Conservation (phyloP, 2,329 filamentous ascomycete species). For the Blumeria graminis region DNA sequence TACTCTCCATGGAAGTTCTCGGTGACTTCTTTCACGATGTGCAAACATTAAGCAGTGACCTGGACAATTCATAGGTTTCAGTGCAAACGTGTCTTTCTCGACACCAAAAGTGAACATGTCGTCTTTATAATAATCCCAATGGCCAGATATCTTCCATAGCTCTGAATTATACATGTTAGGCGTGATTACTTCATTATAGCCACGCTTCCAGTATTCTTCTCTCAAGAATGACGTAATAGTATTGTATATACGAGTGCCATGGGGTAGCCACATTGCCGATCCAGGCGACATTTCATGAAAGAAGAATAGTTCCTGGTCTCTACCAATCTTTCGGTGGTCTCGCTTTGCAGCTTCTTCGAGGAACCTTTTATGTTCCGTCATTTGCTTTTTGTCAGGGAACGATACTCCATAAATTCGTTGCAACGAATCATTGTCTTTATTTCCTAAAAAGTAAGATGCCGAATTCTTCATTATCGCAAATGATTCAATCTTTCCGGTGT, state of each 20-base stretch:
- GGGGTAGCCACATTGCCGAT: conserved; percentile 75
- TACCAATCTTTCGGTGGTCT: conserved; percentile 81
- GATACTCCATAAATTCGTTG: conserved; percentile 94
- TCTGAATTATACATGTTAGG: conserved; percentile 92
- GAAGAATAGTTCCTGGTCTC: conserved; percentile 93
- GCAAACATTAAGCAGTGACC: conserved; percentile 78
- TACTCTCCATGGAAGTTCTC: conserved; percentile 73
- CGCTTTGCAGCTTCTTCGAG: conserved; percentile 95
- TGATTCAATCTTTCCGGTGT: conserved; percentile 81
- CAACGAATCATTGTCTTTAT: conserved; percentile 79
- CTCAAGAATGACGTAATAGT: conserved; percentile 60
- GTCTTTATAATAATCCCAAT: conserved; percentile 84
- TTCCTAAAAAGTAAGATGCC: conserved; percentile 74
- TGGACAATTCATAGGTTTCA: conserved; percentile 98
- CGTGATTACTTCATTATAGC: conserved; percentile 84
- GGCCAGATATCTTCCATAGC: conserved; percentile 83
- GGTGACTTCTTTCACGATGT: conserved; percentile 63
- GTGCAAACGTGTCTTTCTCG: conserved; percentile 62
- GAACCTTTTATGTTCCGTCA: conserved; percentile 83
- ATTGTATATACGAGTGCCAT: conserved; percentile 86
- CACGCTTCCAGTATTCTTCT: conserved; percentile 75
- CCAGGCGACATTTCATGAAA: conserved; percentile 89
- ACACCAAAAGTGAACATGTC: conserved; percentile 80
- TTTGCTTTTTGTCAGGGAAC: conserved; percentile 86
- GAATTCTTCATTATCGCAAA: conserved; percentile 74